Conservation (phyloP, 2,329 filamentous ascomycete species). For the Penicillium sp. region DNA sequence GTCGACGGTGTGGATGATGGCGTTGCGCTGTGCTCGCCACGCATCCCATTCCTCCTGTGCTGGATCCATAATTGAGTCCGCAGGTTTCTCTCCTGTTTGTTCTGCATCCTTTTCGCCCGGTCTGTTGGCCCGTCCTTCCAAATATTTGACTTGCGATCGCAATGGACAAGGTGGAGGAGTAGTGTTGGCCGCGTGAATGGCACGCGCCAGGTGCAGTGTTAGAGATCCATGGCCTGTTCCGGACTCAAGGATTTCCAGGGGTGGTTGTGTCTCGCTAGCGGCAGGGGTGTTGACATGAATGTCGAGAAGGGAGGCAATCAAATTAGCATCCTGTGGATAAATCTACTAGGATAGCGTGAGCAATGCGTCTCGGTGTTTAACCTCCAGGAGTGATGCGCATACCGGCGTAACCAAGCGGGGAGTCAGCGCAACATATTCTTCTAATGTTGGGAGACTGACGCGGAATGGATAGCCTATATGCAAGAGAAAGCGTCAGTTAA, state of each 20-base stretch:
- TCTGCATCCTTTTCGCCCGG: conserved; percentile 26
- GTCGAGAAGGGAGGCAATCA: conserved; percentile 75
- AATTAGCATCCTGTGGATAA: conserved; percentile 71
- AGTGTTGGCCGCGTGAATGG: conserved; percentile 71
- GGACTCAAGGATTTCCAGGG: conserved; percentile 75
- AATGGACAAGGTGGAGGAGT: conserved; percentile 47
- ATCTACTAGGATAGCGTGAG: conserved; percentile 48
- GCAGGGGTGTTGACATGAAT: conserved; percentile 58
- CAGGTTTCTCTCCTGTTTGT: conserved; percentile 8
- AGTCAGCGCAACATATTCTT: conserved; percentile 69
- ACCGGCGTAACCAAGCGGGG: conserved; percentile 74
- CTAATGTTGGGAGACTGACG: conserved; percentile 65
- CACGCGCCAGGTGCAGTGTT: conserved; percentile 71
- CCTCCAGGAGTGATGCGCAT: conserved; percentile 31
- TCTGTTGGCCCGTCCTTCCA: conserved; percentile 25
- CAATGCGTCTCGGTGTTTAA: conserved; percentile 3
- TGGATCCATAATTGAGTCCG: conserved; percentile 14
- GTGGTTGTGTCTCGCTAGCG: conserved; percentile 36
- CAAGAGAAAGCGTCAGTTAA: not conserved
- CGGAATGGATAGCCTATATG: conserved; percentile 50
- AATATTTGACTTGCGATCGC: conserved; percentile 33
- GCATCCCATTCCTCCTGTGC: conserved; percentile 42
- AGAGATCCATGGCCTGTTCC: conserved; percentile 82
- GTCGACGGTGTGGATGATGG: conserved; percentile 75
- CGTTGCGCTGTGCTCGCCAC: conserved; percentile 57